These are phyloP conservation scores for Mycena polygramma DNA, from an alignment of 768 basidiomycete genomes.

Conservation along the genomic window DNA sequence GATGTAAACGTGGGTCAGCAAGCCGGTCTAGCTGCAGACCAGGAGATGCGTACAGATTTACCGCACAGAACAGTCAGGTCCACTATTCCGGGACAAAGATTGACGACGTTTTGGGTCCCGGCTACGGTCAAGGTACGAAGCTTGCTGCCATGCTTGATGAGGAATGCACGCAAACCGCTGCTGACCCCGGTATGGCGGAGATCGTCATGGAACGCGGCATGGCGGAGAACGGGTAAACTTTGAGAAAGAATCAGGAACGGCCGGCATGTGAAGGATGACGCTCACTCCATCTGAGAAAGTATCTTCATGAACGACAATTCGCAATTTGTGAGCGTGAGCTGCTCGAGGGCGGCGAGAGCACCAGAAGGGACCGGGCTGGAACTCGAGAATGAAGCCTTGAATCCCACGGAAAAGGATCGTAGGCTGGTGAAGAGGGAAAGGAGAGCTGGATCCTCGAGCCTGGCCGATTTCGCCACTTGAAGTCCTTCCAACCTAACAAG, in stretches of 20 bases:
- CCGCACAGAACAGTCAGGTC: slow-evolving; percentile 27
- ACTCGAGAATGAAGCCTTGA: slow-evolving; percentile 8
- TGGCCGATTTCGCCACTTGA: slow-evolving; percentile 15
- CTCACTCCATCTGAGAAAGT: slow-evolving; percentile 26
- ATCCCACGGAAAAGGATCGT: slow-evolving; percentile 13
- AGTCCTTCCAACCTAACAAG: slow-evolving; percentile 22
- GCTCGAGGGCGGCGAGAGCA: slow-evolving; percentile 19
- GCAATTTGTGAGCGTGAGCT: slow-evolving; percentile 12
- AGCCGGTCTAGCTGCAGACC: neutral
- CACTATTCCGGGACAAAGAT: slow-evolving; percentile 22
- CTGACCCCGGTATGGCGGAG: slow-evolving; percentile 9
- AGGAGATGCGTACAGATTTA: neutral
- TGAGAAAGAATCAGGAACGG: neutral
- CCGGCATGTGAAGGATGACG: neutral
- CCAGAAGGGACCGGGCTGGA: slow-evolving; percentile 1
- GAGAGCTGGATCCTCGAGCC: slow-evolving; percentile 3
- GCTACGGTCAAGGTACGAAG: slow-evolving; percentile 7
- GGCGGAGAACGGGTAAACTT: slow-evolving; percentile 19
- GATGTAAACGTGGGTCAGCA: too few relatives aligned
- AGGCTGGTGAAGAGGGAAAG: slow-evolving; percentile 15
- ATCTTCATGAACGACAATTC: slow-evolving; percentile 1
- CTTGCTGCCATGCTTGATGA: slow-evolving; percentile 29
- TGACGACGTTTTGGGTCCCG: slow-evolving; percentile 1
- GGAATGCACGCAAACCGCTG: neutral
- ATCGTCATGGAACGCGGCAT: neutral